Percentiles rank a stretch among this genome's conserved stretches.
Conservation (phyloP, 1,139 yeast species). For the Yamadazyma blattariae region DNA sequence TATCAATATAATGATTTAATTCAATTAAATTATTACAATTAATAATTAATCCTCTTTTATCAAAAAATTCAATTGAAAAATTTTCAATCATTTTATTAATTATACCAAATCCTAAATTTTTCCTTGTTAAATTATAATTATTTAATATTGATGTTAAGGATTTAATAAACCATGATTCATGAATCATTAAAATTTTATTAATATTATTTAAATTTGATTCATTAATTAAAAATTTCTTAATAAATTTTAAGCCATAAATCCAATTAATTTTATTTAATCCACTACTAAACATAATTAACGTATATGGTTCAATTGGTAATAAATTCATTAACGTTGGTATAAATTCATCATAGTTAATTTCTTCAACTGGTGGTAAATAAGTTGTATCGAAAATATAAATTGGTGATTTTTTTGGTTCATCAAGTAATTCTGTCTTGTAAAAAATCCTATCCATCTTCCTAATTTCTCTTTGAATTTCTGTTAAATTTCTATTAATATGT, state of each 20-base stretch:
- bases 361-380: slow-evolving; percentile 60
- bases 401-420: slow-evolving; percentile 62
- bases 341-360: slow-evolving; percentile 38
- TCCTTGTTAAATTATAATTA: slow-evolving; percentile 41
- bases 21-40: slow-evolving; percentile 56
- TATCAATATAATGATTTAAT: slow-evolving; percentile 64
- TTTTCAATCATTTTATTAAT: slow-evolving; percentile 30
- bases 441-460: slow-evolving; percentile 49
- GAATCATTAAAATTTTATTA: slow-evolving; percentile 70
- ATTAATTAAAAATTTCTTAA: slow-evolving; percentile 61
- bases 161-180: slow-evolving; percentile 87
- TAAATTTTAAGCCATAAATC: slow-evolving; percentile 78
- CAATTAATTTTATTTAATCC: slow-evolving; percentile 69
- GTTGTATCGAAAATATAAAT: slow-evolving; percentile 74
- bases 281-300: slow-evolving; percentile 71
- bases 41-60: slow-evolving; percentile 13
- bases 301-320: slow-evolving; percentile 58
- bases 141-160: slow-evolving; percentile 73
- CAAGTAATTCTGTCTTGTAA: slow-evolving; percentile 55
- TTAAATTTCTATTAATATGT: no score
- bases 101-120: slow-evolving; percentile 26
- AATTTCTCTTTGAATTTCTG: no score
- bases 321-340: slow-evolving; percentile 37
- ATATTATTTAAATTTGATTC: slow-evolving; percentile 37
- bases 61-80: slow-evolving; percentile 10